Percentiles rank a stretch among this genome's conserved stretches.
Evolutionary conservation across 1,284 basidiomycete genomes (phyloP).

Genomic region (Wallemia hederae): DNA sequence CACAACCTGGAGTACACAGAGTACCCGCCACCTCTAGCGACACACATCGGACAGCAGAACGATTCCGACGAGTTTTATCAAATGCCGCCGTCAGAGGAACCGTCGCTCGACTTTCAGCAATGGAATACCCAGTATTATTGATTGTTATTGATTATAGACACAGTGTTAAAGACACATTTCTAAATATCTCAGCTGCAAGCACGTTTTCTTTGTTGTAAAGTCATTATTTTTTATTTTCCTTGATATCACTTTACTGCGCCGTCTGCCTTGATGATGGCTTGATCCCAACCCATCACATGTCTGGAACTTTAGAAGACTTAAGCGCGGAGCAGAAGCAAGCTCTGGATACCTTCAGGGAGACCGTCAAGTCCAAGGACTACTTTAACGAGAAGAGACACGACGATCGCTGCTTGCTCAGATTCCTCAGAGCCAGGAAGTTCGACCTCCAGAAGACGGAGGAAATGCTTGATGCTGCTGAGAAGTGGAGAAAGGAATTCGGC

Average conservation of each 20-base stretch:
- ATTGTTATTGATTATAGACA: neutral
- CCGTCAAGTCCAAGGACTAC: neutral
- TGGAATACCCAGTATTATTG: neutral
- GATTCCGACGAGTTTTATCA: neutral
- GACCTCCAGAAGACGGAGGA: constrained; percentile 49
- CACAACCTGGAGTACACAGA: neutral
- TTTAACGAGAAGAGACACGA: neutral
- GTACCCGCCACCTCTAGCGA: neutral
- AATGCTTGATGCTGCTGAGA: constrained; percentile 57
- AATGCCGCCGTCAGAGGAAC: neutral
- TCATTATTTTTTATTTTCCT: neutral
- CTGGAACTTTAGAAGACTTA: neutral
- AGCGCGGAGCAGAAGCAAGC: constrained; percentile 7
- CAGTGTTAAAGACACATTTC: neutral
- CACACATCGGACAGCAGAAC: neutral
- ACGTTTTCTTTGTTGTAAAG: neutral
- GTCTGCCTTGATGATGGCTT: neutral
- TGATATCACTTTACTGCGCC: neutral
- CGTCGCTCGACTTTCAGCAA: neutral
- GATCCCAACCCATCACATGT: neutral
- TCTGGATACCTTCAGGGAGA: neutral
- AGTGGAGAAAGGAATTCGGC: constrained; percentile 70
- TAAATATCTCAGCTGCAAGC: too few species aligned
- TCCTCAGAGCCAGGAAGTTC: constrained; percentile 77
- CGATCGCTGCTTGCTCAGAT: constrained; percentile 14